phyloP scores from a whole-genome alignment of 1,284 basidiomycete species.

The Moniliella sp. region DNA sequence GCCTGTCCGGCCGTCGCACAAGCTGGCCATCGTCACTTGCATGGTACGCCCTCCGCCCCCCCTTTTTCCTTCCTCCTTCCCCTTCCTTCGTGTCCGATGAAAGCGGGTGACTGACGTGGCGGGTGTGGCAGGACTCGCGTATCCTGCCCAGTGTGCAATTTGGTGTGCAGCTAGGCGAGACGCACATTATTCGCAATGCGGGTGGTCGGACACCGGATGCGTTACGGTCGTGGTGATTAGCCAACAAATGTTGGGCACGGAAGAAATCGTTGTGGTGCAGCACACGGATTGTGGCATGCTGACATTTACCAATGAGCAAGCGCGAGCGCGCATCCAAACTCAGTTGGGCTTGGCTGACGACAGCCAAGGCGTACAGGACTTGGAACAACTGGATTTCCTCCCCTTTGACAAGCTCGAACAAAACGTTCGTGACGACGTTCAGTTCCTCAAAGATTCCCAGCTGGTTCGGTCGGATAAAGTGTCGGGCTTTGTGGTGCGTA shows the following conservation, averaged over 20 bases:
- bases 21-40: slow-evolving; percentile 1
- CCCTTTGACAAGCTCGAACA: slow-evolving; percentile 2
- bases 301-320: slow-evolving; percentile 3
- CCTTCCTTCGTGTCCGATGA: too few species aligned
- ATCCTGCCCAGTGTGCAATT: slow-evolving; percentile 1
- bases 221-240: slow-evolving; percentile 3
- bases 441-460: slow-evolving; percentile 4
- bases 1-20: slow-evolving; percentile 1
- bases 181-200: slow-evolving; percentile 4
- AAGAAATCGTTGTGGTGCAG: slow-evolving; percentile 2
- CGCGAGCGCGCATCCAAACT: slow-evolving; percentile 2
- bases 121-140: background rate
- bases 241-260: slow-evolving; percentile 4
- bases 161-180: slow-evolving; percentile 4
- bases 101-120: too few species aligned
- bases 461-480: too few species aligned
- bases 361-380: background rate
- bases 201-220: slow-evolving; percentile 4
- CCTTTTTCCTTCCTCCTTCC: too few species aligned
- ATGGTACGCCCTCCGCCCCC: too few species aligned
- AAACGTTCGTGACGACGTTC: slow-evolving; percentile 2
- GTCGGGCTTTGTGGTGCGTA: too few species aligned
- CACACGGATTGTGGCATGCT: slow-evolving; percentile 4
- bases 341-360: background rate
- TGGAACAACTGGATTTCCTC: slow-evolving; percentile 3